A percentile compares a stretch with the other conserved stretches of the same genome.
These are phyloP conservation scores for Terfezia claveryi DNA, from an alignment of 495 filamentous ascomycete species.

Conservation along the genomic window DNA sequence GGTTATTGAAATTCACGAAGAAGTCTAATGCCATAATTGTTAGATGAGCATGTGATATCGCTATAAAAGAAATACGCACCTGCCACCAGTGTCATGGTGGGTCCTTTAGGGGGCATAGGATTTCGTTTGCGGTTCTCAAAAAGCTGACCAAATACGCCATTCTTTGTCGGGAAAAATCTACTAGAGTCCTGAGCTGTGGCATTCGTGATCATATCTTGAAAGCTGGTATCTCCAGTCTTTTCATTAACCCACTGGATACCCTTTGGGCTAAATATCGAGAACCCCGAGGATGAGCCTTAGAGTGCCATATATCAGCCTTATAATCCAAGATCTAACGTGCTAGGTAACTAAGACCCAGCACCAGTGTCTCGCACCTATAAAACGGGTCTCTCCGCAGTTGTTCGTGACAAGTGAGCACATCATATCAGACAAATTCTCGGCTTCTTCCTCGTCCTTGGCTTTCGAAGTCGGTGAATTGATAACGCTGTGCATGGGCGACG, in stretches of 20 bases:
- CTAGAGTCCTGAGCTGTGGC: conserved; percentile 28
- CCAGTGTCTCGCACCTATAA: conserved; percentile 47
- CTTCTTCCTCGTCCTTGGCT: conserved; percentile 38
- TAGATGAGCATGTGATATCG: neutral
- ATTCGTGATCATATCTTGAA: conserved; percentile 85
- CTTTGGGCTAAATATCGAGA: conserved; percentile 94
- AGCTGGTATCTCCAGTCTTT: conserved; percentile 83
- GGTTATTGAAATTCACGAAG: conserved; percentile 96
- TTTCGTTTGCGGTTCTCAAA: conserved; percentile 67
- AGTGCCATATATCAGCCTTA: conserved; percentile 4
- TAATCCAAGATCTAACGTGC: conserved; percentile 5
- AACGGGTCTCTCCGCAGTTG: conserved; percentile 83
- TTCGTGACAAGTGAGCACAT: conserved; percentile 99
- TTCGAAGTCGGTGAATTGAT: conserved; percentile 12
- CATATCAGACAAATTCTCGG: conserved; percentile 85
- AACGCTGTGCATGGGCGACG: conserved; percentile 16
- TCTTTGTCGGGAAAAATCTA: conserved; percentile 85
- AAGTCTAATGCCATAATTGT: conserved; percentile 32
- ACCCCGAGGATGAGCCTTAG: conserved; percentile 83
- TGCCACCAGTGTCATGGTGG: conserved; percentile 64
- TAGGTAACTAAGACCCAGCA: neutral
- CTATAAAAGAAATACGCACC: conserved; percentile 10
- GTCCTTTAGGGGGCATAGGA: conserved; percentile 52
- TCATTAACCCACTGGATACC: conserved; percentile 98
- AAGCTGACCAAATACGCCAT: conserved; percentile 83